phyloP scores from a whole-genome alignment of 371 early-diverging fungal species.

The Cokeromyces recurvatus region DNA sequence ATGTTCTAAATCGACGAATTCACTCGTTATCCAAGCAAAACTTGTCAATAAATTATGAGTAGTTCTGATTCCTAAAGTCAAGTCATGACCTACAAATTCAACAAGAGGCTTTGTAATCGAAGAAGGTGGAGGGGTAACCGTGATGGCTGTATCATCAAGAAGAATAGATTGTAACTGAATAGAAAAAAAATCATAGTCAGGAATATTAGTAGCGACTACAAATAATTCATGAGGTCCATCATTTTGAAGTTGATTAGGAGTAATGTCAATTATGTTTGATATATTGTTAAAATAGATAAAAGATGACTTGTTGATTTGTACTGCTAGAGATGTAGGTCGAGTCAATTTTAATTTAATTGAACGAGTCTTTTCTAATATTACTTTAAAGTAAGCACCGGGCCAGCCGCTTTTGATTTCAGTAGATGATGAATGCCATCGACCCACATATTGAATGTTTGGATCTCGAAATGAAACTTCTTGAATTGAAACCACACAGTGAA shows the following conservation, averaged over 20 bases:
- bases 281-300: constrained; percentile 1
- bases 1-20: constrained; percentile 24
- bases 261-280: not conserved
- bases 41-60: constrained; percentile 25
- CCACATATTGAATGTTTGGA: constrained; percentile 34
- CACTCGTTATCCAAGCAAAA: constrained; percentile 34
- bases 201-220: constrained; percentile 8
- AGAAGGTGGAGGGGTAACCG: constrained; percentile 9
- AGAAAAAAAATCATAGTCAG: not conserved
- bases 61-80: constrained; percentile 25
- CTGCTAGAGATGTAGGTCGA: constrained; percentile 17
- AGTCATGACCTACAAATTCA: constrained; percentile 40
- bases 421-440: constrained; percentile 32
- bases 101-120: constrained; percentile 11
- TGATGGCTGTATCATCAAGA: constrained; percentile 12
- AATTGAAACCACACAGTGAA: not conserved
- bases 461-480: constrained; percentile 17
- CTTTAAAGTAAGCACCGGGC: constrained; percentile 44
- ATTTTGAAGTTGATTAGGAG: constrained; percentile 4
- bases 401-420: constrained; percentile 29
- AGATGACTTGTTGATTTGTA: constrained; percentile 18
- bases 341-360: constrained; percentile 14
- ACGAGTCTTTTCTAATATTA: constrained; percentile 13
- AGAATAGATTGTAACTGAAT: constrained; percentile 19
- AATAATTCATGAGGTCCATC: constrained; percentile 10